Conservation (phyloP, 2,329 filamentous ascomycete genomes). For the Colletotrichum liriopes region DNA sequence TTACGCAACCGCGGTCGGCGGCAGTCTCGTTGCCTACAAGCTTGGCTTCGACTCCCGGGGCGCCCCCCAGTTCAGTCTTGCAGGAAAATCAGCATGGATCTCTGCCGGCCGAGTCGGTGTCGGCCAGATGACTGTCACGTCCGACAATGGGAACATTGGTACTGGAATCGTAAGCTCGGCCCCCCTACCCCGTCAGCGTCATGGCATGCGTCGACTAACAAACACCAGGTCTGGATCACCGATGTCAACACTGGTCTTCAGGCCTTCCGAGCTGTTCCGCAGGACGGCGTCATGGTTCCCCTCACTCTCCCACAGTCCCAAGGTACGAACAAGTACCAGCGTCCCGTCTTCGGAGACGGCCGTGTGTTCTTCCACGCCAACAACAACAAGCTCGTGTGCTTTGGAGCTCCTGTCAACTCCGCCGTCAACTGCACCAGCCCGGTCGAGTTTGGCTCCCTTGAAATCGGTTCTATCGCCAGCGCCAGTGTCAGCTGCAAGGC, state of each 20-base stretch:
- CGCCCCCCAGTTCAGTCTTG: constrained; percentile 52
- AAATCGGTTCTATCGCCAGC: constrained; percentile 51
- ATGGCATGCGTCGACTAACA: background rate
- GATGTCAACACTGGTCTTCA: constrained; percentile 56
- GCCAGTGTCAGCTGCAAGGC: constrained; percentile 55
- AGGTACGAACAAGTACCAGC: constrained; percentile 56
- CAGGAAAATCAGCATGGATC: constrained; percentile 47
- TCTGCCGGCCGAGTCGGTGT: constrained; percentile 51
- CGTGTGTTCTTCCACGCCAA: constrained; percentile 53
- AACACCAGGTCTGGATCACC: constrained; percentile 54
- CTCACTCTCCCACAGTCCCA: constrained; percentile 55
- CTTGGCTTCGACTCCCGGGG: constrained; percentile 44
- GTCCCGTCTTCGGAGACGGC: constrained; percentile 59
- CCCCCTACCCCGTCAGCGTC: background rate
- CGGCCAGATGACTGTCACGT: constrained; percentile 55
- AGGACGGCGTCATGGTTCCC: constrained; percentile 52
- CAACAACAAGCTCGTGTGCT: constrained; percentile 51
- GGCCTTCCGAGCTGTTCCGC: constrained; percentile 58
- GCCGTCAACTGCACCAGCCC: constrained; percentile 58
- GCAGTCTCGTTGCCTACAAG: constrained; percentile 43
- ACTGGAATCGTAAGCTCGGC: constrained; percentile 50
- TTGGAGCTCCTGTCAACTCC: constrained; percentile 59
- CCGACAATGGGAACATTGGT: constrained; percentile 53
- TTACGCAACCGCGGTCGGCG: constrained; percentile 51
- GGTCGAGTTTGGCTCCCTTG: constrained; percentile 56